Conservation (phyloP, 257 asterid species). For the Capsicum baccatum region DNA sequence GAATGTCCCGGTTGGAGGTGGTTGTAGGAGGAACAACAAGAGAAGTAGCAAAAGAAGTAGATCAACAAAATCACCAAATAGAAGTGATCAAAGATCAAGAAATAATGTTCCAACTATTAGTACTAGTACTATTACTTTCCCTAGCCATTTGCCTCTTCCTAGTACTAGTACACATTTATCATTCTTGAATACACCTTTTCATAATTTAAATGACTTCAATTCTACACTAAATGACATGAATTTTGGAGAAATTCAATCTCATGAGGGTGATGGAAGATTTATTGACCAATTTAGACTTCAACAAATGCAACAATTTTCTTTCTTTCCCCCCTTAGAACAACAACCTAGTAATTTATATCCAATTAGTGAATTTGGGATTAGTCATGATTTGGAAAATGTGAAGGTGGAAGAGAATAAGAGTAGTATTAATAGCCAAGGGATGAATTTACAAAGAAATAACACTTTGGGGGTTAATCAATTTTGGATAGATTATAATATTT, state of each 20-base stretch:
- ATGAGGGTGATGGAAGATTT: conserved; percentile 28
- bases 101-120: conserved; percentile 2
- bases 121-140: neutral
- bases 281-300: conserved; percentile 41
- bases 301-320: conserved; percentile 39
- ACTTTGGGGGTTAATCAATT: conserved; percentile 35
- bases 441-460: conserved; percentile 31
- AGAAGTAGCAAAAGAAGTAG: conserved; percentile 35
- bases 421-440: conserved; percentile 23
- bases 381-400: conserved; percentile 29
- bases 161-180: conserved; percentile 31
- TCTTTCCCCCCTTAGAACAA: conserved; percentile 36
- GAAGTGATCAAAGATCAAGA: conserved; percentile 18
- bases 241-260: conserved; percentile 37
- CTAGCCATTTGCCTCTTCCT: conserved; percentile 28
- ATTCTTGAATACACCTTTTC: conserved; percentile 36
- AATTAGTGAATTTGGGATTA: conserved; percentile 17
- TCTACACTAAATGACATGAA: conserved; percentile 19
- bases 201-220: conserved; percentile 34
- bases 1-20: conserved; percentile 51
- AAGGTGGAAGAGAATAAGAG: conserved; percentile 38
- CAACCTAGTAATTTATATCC: conserved; percentile 28
- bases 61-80: conserved; percentile 42
- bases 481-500: conserved; percentile 42
- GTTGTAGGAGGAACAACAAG: conserved; percentile 52